phyloP scores from a whole-genome alignment of 2,329 filamentous ascomycete genomes.

The Fusarium sp. region DNA sequence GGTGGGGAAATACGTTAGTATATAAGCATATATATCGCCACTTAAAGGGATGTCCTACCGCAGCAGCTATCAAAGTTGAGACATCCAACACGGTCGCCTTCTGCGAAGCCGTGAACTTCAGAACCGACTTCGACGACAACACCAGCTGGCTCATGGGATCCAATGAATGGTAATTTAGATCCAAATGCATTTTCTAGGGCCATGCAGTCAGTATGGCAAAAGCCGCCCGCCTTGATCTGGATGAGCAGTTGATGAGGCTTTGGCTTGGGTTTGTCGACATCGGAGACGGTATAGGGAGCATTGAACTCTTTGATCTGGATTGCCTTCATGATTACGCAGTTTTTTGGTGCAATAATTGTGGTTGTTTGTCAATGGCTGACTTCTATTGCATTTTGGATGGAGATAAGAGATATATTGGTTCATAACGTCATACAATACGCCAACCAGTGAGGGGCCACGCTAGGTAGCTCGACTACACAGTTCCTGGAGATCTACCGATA shows the following conservation, averaged over 20 bases:
- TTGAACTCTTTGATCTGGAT: conserved; percentile 5
- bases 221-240: conserved; percentile 2
- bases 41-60: rapidly evolving
- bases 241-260: neutral
- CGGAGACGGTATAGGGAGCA: neutral
- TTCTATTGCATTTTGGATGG: rapidly evolving
- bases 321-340: neutral
- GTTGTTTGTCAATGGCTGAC: neutral
- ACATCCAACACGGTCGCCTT: conserved; percentile 4
- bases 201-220: conserved; percentile 17
- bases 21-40: rapidly evolving
- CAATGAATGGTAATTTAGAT: neutral
- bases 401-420: neutral
- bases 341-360: rapidly evolving
- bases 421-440: neutral
- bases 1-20: too few species aligned
- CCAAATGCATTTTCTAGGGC: neutral
- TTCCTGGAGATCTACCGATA: rapidly evolving
- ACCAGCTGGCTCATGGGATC: conserved; percentile 1
- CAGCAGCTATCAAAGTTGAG: conserved; percentile 22
- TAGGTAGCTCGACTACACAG: neutral
- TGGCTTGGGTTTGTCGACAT: neutral
- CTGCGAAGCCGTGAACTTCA: neutral
- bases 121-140: conserved; percentile 1
- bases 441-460: neutral